phyloP scores from a whole-genome alignment of 208 protist species.

The Willaertia magna region DNA sequence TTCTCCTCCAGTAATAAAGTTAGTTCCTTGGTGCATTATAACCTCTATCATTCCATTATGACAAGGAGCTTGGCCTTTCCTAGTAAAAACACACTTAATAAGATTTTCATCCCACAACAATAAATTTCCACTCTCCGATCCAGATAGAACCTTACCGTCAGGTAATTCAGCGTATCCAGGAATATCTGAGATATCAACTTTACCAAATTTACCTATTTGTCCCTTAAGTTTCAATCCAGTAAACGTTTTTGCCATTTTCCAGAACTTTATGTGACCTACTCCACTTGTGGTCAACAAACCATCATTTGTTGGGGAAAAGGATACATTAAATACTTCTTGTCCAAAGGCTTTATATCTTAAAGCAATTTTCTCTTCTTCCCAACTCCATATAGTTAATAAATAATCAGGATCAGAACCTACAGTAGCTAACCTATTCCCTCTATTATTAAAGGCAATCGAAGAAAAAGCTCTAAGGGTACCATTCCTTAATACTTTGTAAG shows the following conservation, averaged over 20 bases:
- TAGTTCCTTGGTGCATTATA: conserved; percentile 38
- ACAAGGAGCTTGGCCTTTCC: conserved; percentile 26
- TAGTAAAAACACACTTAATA: conserved; percentile 77
- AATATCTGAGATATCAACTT: conserved; percentile 87
- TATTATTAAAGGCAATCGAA: conserved; percentile 58
- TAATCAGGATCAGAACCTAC: conserved; percentile 83
- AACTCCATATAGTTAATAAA: conserved; percentile 88
- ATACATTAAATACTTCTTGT: conserved; percentile 74
- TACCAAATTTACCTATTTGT: conserved; percentile 90
- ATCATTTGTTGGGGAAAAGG: conserved; percentile 76
- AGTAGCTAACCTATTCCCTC: conserved; percentile 75
- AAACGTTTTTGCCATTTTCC: conserved; percentile 93
- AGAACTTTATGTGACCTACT: conserved; percentile 90
- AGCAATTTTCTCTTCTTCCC: conserved; percentile 60
- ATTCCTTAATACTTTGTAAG: conserved; percentile 46
- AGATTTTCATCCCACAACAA: conserved; percentile 92
- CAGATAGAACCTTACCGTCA: conserved; percentile 83
- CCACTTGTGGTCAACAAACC: conserved; percentile 78
- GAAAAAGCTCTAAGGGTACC: conserved; percentile 68
- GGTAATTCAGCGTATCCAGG: conserved; percentile 72
- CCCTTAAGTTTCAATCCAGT: conserved; percentile 92
- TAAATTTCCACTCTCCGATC: conserved; percentile 78
- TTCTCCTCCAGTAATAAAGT: conserved; percentile 75
- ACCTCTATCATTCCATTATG: conserved; percentile 66
- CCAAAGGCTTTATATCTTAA: conserved; percentile 88